phyloP scores from a whole-genome alignment of 805 yeast genomes.

The Candida loeiensis region DNA sequence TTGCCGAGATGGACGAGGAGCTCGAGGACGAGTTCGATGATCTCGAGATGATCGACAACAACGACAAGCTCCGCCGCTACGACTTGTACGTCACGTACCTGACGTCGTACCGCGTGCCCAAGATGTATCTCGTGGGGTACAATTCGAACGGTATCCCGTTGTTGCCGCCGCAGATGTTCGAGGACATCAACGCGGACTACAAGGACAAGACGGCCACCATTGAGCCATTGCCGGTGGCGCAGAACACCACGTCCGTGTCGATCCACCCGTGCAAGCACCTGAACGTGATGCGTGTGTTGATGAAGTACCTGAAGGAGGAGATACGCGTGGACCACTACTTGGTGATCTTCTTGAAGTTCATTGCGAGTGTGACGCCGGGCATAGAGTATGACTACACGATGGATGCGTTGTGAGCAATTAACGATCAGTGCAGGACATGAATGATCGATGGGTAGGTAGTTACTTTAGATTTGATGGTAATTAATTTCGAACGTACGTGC shows the following conservation, averaged over 20 bases:
- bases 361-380: conserved; percentile 96
- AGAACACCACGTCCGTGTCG: conserved; percentile 73
- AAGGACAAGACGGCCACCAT: conserved; percentile 95
- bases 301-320: conserved; percentile 59
- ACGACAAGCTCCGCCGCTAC: conserved; percentile 57
- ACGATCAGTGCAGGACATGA: no score
- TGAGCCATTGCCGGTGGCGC: conserved; percentile 83
- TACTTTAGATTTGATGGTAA: no score
- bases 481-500: no score
- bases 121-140: conserved; percentile 87
- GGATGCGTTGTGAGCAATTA: conserved; percentile 65
- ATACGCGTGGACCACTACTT: conserved; percentile 89
- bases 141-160: conserved; percentile 80
- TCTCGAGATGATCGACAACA: conserved; percentile 30
- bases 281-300: conserved; percentile 84
- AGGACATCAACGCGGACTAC: conserved; percentile 88
- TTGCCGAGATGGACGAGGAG: conserved; percentile 5
- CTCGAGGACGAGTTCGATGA: conserved; percentile 35
- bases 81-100: conserved; percentile 90
- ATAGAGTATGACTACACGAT: conserved; percentile 98
- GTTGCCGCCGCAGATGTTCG: conserved; percentile 87
- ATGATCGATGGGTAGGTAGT: no score
- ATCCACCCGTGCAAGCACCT: conserved; percentile 98
- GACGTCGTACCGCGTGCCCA: conserved; percentile 93
- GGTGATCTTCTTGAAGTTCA: conserved; percentile 85